Percentiles rank a stretch among this genome's conserved stretches.
phyloP scores from a whole-genome alignment of 1,284 basidiomycete species.

The Puccinia polysora region DNA sequence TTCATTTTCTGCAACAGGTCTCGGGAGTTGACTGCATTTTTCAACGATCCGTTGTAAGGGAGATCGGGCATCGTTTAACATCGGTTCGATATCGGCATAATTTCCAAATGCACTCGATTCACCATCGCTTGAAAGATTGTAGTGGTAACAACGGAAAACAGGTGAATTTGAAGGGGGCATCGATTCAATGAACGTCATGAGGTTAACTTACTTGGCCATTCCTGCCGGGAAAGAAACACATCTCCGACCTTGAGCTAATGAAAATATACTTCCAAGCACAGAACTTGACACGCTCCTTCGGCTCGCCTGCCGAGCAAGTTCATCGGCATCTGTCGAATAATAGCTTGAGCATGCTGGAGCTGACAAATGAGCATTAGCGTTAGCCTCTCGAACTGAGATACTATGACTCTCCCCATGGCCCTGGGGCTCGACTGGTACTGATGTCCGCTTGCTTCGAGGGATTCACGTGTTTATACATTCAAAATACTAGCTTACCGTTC shows the following conservation, averaged over 20 bases:
- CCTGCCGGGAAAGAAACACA: constrained; percentile 8
- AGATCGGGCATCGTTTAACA: constrained; percentile 4
- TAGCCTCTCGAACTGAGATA: too few relatives aligned
- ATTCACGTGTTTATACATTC: too few relatives aligned
- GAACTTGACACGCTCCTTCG: constrained; percentile 20
- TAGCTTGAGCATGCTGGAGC: not conserved
- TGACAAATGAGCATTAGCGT: not conserved
- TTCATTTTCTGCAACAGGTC: not conserved
- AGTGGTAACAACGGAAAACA: not conserved
- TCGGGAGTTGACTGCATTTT: not conserved
- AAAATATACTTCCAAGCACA: constrained; percentile 18
- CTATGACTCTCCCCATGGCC: not conserved
- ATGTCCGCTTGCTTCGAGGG: too few relatives aligned
- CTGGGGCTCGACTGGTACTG: too few relatives aligned
- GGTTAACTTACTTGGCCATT: not conserved
- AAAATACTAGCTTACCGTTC: too few relatives aligned
- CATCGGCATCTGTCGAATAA: not conserved
- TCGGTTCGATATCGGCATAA: constrained; percentile 1
- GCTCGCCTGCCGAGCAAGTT: not conserved
- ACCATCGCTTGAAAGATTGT: not conserved
- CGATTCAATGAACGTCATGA: not conserved
- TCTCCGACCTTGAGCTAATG: not conserved
- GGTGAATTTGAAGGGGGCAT: too few relatives aligned
- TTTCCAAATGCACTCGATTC: not conserved
- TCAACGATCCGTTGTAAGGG: constrained; percentile 11